These are phyloP conservation scores for Niebla homalea DNA, from an alignment of 495 filamentous ascomycete species.

Conservation along the genomic window DNA sequence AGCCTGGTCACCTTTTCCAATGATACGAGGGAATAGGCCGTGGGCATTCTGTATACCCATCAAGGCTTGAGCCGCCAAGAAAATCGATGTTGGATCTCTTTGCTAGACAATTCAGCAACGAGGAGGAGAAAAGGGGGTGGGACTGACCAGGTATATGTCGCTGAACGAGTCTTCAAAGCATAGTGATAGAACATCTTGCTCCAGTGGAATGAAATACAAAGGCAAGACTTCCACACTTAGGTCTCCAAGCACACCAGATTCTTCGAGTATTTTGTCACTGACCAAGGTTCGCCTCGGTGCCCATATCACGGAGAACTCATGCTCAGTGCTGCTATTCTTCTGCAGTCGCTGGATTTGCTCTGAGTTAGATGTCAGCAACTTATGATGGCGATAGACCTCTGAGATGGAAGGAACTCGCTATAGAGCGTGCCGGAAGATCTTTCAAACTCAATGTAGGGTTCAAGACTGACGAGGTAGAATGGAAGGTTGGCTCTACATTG, in stretches of 20 bases:
- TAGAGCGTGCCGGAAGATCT: constrained; percentile 15
- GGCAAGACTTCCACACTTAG: constrained; percentile 76
- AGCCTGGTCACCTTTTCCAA: constrained; percentile 92
- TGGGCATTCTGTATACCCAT: constrained; percentile 89
- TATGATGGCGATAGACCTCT: constrained; percentile 38
- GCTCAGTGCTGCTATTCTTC: constrained; percentile 67
- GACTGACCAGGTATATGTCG: constrained; percentile 67
- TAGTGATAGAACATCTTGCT: constrained; percentile 79
- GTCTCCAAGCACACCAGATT: constrained; percentile 85
- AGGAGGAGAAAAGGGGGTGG: neutral
- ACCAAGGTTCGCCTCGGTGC: constrained; percentile 82
- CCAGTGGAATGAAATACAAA: constrained; percentile 79
- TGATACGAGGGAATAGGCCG: constrained; percentile 87
- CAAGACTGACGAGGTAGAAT: constrained; percentile 53
- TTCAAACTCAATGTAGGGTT: constrained; percentile 44
- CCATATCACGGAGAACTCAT: constrained; percentile 94
- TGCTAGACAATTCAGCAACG: constrained; percentile 34
- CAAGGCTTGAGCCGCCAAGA: constrained; percentile 77
- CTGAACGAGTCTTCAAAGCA: constrained; percentile 78
- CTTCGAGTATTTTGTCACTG: constrained; percentile 83
- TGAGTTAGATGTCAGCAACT: constrained; percentile 44
- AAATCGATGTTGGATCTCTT: constrained; percentile 83
- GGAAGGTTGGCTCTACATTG: constrained; percentile 38
- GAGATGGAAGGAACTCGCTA: constrained; percentile 29
- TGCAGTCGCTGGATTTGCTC: constrained; percentile 87